Evolutionary conservation across 192 early-diverging fungal species (phyloP), one percentile per base, ranked within the genome.

Genomic region (Diversispora eburnea): DNA sequence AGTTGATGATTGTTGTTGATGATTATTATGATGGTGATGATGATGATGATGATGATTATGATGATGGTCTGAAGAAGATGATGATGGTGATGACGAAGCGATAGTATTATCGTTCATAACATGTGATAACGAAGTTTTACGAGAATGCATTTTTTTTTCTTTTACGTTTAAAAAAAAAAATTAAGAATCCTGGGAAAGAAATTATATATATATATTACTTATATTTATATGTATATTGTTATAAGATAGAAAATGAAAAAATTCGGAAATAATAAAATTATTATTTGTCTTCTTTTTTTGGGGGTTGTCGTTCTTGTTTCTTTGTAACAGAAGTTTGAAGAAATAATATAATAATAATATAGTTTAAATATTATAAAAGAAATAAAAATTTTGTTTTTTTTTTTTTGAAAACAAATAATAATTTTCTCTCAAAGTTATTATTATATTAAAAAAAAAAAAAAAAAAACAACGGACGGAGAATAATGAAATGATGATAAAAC

Each of bases 71-170:
- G 59, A 4, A 33, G 59, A 12, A 33, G 59, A 25, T 60, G 59
- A 15, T 42, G 59, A 33, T 61, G 59, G 39, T 15, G 33, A 8
- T 13, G 20, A 13, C 6, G 58, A 10, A 25, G 12, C 33, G 8
- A n/a, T 43, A 8, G 41, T 5, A 19, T 15, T 63, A 63, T 63
- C 61, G 61, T 63, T 63, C 61, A 63, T 63, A 63, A 63, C 61
- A 4, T 63, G 61, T 17, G 61, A 63, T 63, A 63, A 19, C n/a
- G 61, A 63, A 19, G 61, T 8, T 9, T 63, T 63, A 46, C 61
- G 61, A 42, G 42, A 46, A 17, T 46, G 5, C 61, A 63, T 63
- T n/a, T 63, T 62, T 63, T 45, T 43, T 63, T n/a, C 7, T 43
- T 45, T 45, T 3, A n/a, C n/a, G n/a, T n/a, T n/a, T n/a, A n/a